These are phyloP conservation scores for Casaregolazyma suthepensis DNA, from an alignment of 1,139 yeast genomes.

Conservation along the genomic window DNA sequence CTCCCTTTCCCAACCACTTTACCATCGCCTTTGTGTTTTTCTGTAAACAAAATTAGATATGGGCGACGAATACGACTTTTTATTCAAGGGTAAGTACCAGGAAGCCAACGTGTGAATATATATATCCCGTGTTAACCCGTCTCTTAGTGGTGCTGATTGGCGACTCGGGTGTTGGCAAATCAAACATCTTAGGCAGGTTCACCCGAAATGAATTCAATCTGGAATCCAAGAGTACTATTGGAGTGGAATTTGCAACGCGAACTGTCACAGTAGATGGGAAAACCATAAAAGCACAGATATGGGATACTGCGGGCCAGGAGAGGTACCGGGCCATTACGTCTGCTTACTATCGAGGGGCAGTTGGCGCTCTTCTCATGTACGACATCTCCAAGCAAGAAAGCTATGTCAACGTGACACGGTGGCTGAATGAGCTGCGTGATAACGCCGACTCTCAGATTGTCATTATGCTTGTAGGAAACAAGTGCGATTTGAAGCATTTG, in stretches of 20 bases:
- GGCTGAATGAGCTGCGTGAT: slow-evolving; percentile 93
- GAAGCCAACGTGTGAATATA: neutral
- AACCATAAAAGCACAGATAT: slow-evolving; percentile 93
- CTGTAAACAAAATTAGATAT: slow-evolving; percentile 15
- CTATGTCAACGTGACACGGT: slow-evolving; percentile 88
- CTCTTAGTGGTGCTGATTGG: slow-evolving; percentile 79
- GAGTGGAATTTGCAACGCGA: slow-evolving; percentile 97
- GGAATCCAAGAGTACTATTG: slow-evolving; percentile 92
- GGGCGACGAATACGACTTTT: slow-evolving; percentile 83
- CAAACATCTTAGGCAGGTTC: slow-evolving; percentile 87
- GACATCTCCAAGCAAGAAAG: slow-evolving; percentile 91
- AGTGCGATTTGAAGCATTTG: slow-evolving; percentile 90
- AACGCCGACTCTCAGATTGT: slow-evolving; percentile 97
- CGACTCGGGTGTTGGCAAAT: slow-evolving; percentile 96
- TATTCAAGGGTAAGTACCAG: slow-evolving; percentile 63
- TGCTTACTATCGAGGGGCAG: slow-evolving; percentile 97
- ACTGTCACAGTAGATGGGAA: slow-evolving; percentile 93
- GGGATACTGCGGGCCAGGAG: slow-evolving; percentile 99
- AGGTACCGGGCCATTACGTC: slow-evolving; percentile 96
- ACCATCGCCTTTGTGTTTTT: neutral
- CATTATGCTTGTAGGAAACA: slow-evolving; percentile 93
- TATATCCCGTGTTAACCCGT: neutral
- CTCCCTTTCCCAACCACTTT: neutral
- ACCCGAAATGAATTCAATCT: slow-evolving; percentile 93
- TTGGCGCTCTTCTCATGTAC: slow-evolving; percentile 92